Percentiles rank a stretch among this genome's conserved stretches.
Evolutionary conservation across 148 eudicot species (phyloP).

Genomic region (Camellia sinensis): DNA sequence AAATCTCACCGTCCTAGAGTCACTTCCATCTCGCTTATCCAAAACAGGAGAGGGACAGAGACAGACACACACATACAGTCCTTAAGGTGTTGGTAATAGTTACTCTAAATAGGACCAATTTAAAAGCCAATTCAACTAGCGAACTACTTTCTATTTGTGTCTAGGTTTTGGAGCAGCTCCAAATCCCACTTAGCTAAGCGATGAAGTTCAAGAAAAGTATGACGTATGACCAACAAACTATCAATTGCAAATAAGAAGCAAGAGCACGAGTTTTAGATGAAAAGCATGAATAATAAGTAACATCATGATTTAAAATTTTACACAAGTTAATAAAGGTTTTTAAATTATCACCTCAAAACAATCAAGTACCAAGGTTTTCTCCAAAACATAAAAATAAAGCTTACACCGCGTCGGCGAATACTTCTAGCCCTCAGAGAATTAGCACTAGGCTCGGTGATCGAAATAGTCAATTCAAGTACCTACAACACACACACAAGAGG

Average conservation of each 20-base stretch:
- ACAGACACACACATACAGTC: not conserved
- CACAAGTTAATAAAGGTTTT: not conserved
- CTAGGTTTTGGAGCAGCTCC: not conserved
- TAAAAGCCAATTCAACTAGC: not conserved
- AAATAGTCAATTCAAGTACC: not conserved
- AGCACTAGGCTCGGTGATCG: not conserved
- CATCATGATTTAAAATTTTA: not conserved
- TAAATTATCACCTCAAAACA: not conserved
- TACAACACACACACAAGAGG: not conserved
- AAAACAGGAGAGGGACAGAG: no score
- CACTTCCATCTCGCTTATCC: no score
- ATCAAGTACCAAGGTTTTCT: not conserved
- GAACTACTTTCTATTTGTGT: not conserved
- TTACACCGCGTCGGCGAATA: not conserved
- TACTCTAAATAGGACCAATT: no score
- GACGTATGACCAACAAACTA: not conserved
- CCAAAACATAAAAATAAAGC: not conserved
- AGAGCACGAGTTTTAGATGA: not conserved
- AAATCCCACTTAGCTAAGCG: not conserved
- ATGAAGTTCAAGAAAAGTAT: not conserved
- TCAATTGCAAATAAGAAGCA: not conserved
- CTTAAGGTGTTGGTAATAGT: no score
- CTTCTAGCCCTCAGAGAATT: not conserved
- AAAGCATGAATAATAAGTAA: not conserved
- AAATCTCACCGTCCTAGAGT: no score